Evolutionary conservation across 1,284 basidiomycete genomes (phyloP).

Genomic region (Leccinum insolens): DNA sequence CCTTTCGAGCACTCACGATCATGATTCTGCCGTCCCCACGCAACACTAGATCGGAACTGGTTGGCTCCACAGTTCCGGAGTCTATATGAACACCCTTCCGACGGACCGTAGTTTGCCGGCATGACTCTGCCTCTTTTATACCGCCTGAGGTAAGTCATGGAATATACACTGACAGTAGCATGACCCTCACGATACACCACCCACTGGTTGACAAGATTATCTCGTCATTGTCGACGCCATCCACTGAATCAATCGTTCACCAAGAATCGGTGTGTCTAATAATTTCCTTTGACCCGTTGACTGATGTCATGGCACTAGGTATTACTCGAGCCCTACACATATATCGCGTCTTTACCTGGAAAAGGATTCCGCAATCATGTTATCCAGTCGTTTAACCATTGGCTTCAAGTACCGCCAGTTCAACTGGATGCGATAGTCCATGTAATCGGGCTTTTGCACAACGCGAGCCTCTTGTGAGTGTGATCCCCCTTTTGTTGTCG

Average conservation of each 20-base stretch:
- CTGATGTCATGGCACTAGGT: conserved; percentile 34
- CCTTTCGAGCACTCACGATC: background rate
- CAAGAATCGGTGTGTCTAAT: conserved; percentile 25
- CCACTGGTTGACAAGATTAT: conserved; percentile 28
- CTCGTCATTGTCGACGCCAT: conserved; percentile 17
- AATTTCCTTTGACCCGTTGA: background rate
- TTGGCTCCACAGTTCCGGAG: background rate
- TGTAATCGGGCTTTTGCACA: conserved; percentile 91
- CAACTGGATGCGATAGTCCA: conserved; percentile 52
- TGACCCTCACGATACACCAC: conserved; percentile 17
- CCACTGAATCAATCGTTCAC: conserved; percentile 11
- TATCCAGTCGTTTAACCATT: conserved; percentile 91
- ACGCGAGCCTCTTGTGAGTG: conserved; percentile 68
- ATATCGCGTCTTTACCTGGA: conserved; percentile 79
- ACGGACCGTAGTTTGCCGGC: background rate
- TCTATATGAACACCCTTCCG: background rate
- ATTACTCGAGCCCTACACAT: conserved; percentile 88
- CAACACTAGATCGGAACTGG: background rate
- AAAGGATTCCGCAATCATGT: conserved; percentile 91
- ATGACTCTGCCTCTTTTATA: conserved; percentile 15
- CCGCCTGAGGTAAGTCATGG: background rate
- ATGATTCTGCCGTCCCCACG: background rate
- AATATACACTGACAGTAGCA: background rate
- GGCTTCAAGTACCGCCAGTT: conserved; percentile 81
- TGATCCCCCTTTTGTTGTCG: background rate